Evolutionary conservation across 148 eudicot species (phyloP).

Genomic region (Gaultheria prostrata): DNA sequence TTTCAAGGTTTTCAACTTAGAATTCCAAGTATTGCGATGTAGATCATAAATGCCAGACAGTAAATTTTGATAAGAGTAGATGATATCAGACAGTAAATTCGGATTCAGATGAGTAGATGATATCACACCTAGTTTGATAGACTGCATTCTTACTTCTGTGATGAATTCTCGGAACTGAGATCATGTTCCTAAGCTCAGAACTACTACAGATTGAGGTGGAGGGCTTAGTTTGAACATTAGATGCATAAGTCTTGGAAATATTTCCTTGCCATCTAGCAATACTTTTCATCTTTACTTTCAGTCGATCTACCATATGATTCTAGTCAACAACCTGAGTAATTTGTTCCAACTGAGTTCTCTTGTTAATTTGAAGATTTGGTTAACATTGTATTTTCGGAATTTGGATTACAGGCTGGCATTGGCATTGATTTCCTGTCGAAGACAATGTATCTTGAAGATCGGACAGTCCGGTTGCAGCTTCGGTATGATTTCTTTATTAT

Average conservation of each 20-base stretch:
- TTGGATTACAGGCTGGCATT: slow-evolving; percentile 40
- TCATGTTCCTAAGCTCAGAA: not conserved
- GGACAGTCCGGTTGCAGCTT: slow-evolving; percentile 51
- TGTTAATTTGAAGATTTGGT: not conserved
- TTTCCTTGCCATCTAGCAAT: not conserved
- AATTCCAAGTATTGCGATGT: not conserved
- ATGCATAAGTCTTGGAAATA: not conserved
- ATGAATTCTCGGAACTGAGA: not conserved
- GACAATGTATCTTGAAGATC: slow-evolving; percentile 53
- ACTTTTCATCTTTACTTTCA: not conserved
- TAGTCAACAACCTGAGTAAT: not conserved
- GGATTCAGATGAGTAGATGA: not conserved
- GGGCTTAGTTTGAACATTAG: too few species aligned
- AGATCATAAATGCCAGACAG: not conserved
- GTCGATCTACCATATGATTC: not conserved
- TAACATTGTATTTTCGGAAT: not conserved
- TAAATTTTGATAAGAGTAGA: not conserved
- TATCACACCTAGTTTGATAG: not conserved
- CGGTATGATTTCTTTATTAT: slow-evolving; percentile 23
- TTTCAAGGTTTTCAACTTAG: not conserved
- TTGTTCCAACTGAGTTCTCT: not conserved
- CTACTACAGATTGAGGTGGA: not conserved
- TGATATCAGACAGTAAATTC: not conserved
- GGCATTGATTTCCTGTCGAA: slow-evolving; percentile 50
- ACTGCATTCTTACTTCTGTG: not conserved